Percentiles rank a stretch among this genome's conserved stretches.
These are phyloP conservation scores for Isoetes taiwanensis DNA, from an alignment of 75 land plant species.

Conservation along the genomic window DNA sequence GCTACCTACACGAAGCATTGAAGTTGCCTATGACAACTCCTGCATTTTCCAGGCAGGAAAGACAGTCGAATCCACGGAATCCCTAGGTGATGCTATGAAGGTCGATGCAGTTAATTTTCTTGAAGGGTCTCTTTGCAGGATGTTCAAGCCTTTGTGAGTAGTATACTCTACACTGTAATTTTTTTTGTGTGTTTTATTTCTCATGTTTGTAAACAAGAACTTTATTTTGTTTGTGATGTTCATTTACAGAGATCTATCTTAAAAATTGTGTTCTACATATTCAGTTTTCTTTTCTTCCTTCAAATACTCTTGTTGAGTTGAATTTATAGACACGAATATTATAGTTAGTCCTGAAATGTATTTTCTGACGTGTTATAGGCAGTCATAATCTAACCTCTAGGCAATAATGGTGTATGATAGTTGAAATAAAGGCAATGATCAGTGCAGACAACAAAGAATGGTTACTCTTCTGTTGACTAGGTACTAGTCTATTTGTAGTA, in stretches of 20 bases:
- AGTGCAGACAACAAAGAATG: constrained; percentile 78
- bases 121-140: constrained; percentile 49
- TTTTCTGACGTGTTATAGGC: constrained; percentile 36
- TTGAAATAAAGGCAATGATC: too few species aligned
- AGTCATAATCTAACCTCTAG: constrained; percentile 74
- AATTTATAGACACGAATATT: background rate
- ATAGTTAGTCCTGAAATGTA: background rate
- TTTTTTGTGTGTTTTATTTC: background rate
- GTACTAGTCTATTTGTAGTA: constrained; percentile 13
- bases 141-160: constrained; percentile 40
- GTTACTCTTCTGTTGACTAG: constrained; percentile 70
- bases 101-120: constrained; percentile 44
- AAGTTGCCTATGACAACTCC: constrained; percentile 36
- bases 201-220: background rate
- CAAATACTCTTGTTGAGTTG: constrained; percentile 58
- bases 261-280: constrained; percentile 77
- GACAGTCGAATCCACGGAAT: constrained; percentile 36
- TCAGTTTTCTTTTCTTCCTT: constrained; percentile 73
- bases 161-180: constrained; percentile 27
- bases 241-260: constrained; percentile 58
- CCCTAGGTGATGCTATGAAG: constrained; percentile 24
- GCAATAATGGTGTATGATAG: constrained; percentile 65
- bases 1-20: constrained; percentile 54
- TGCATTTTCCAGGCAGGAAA: constrained; percentile 68
- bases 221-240: background rate